Evolutionary conservation across 148 eudicot species (phyloP), one percentile per base, ranked within the genome.

Genomic region (Hydrangea macrophylla): DNA sequence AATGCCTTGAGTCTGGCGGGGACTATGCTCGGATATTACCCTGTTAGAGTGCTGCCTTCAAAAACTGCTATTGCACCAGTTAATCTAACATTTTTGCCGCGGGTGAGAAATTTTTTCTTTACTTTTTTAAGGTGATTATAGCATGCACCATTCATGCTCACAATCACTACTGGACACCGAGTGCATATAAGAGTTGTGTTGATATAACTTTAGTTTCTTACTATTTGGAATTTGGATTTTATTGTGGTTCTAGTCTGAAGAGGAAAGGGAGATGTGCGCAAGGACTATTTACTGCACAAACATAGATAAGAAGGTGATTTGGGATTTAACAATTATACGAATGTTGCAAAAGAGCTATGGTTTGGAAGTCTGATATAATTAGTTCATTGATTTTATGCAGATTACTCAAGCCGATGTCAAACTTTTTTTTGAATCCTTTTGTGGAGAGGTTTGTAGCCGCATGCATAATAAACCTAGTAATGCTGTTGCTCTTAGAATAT

Each of bases 31-130:
- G 99, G 99, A 44, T 95, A 65, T 62, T 95, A 95, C 66, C 99
- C 99, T 13, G 90, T 95, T 24, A 87, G 84, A 72, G 97, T 95
- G 61, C 83, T 95, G 62, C 99, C 97, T 72, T 95, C 99, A 10
- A 95, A 91, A 77, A 95, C 99, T 66, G 99, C 99, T 35, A 95
- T 95, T 75, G 97, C 97, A 78, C 99, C 99, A 37, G 99, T 95
- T 37, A 95, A 95, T 81, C 97, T 97, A 25, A 92, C 96, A 15
- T 91, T 89, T 80, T 77, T 95, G 79, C 99, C 99, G 7, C 78
- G 79, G 86, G 99, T 95, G 70, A 76, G 88, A 68, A 70, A 18
- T 66, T 64, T 33, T 31, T 44, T n/a, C n/a, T n/a, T 53, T 20
- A 23, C 32, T 28, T 32, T 10, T 48, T 70, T 67, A 9, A 12